These are phyloP conservation scores for Cytospora chrysosperma DNA, from an alignment of 2,329 filamentous ascomycete genomes.

Conservation along the genomic window DNA sequence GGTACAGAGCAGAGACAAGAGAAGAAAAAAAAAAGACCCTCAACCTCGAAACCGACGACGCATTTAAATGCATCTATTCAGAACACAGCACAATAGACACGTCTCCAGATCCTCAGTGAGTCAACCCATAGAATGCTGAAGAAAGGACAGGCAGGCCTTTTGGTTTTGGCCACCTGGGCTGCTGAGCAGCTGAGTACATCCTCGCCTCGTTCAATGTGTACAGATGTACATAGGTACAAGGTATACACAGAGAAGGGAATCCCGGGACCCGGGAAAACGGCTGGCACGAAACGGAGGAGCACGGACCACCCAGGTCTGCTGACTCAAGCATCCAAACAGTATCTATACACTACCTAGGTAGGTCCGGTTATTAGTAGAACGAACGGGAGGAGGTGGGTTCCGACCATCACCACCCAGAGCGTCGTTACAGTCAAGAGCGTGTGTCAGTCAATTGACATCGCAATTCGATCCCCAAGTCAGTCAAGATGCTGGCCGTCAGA, in stretches of 20 bases:
- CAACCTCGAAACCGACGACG: too few species aligned
- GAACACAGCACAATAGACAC: background rate
- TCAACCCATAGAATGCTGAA: conserved; percentile 28
- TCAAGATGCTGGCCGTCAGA: conserved; percentile 39
- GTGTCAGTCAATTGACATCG: conserved; percentile 19
- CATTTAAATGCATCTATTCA: background rate
- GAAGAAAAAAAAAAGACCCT: too few species aligned
- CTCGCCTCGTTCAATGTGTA: background rate
- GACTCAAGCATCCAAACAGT: background rate
- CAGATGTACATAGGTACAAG: too few species aligned
- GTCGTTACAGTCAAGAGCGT: background rate
- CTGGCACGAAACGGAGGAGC: too few species aligned
- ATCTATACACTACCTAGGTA: too few species aligned
- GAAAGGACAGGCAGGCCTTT: conserved; percentile 32
- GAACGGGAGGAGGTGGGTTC: conserved; percentile 4
- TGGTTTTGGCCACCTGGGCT: background rate
- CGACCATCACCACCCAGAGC: conserved; percentile 14
- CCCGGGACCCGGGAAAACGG: background rate
- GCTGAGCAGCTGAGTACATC: background rate
- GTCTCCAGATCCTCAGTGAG: conserved; percentile 25
- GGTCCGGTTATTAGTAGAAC: background rate
- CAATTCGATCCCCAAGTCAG: conserved; percentile 10
- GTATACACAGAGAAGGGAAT: too few species aligned
- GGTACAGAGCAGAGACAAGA: too few species aligned
- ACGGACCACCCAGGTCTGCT: conserved; percentile 10